Evolutionary conservation across 176 grass and related monocot species (phyloP), one percentile per base, ranked within the genome.

Genomic region (Elymus sibiricus): DNA sequence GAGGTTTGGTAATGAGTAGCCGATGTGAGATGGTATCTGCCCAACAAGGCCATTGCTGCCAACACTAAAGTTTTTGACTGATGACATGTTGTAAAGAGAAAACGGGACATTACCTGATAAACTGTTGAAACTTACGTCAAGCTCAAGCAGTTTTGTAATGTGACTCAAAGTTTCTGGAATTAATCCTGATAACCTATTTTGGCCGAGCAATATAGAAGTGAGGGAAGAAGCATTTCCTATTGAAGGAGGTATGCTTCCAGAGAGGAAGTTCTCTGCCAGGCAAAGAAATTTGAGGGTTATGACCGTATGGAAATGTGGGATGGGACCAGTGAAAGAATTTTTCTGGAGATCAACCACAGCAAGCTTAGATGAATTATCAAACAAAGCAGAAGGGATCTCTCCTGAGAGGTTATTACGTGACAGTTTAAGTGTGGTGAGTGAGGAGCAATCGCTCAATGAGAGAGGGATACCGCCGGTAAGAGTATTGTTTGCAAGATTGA

Each of bases 31-130:
- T 56, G 79, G 59, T 32, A 87, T n/a, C 2, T 74, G 9, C 14
- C 86, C 79, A 87, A 67, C 59, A 76, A 87, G 85, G 12, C 1
- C 15, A 75, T 87, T 87, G 79, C 42, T 82, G 4, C 59, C 78
- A 5, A 87, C 21, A 32, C 68, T 81, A 0, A 87, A 29, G 59
- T 55, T 22, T 56, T 11, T 8, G 7, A 87, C 79, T 17, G 86
- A 82, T 3, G 79, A 19, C 60, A 65, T 68, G 21, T 76, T 82
- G 17, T 56, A 87, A 5, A 87, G 15, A 19, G 79, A 56, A 15
- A 64, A 13, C 0, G 79, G 79, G n/a, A 82, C 22, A 66, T 56
- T 19, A 2, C 79, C 86, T 28, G 44, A 87, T 62, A 87, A 44
- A 47, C 7, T 43, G 37, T 82, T 87, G 69, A 34, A 14, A 16